Conservation (phyloP, 441 rosid genomes). For the Capsella rubella region DNA sequence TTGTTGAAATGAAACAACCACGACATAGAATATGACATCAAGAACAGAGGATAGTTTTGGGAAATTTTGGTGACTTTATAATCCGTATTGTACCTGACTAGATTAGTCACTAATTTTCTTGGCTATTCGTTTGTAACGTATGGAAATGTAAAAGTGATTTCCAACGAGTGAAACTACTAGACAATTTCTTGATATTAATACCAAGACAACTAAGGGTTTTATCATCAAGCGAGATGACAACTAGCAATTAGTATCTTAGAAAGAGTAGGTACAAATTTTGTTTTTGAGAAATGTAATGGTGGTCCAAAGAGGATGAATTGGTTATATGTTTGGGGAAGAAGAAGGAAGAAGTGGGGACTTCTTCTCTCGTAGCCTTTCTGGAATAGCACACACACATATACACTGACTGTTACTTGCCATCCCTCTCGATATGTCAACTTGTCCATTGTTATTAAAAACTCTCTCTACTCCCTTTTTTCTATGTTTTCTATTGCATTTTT, state of each 20-base stretch:
- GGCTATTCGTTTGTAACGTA: too few species aligned
- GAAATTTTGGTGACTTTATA: background rate
- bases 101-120: background rate
- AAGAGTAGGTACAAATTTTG: background rate
- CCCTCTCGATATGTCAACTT: constrained; percentile 34
- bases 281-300: background rate
- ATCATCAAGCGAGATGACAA: constrained; percentile 18
- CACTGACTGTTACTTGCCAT: constrained; percentile 29
- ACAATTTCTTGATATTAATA: background rate
- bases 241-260: constrained; percentile 6
- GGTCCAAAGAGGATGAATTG: constrained; percentile 33
- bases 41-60: background rate
- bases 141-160: too few species aligned
- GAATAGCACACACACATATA: background rate
- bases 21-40: background rate
- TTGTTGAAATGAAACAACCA: constrained; percentile 29
- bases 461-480: background rate
- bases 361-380: constrained; percentile 31
- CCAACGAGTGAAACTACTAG: background rate
- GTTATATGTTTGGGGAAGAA: constrained; percentile 21
- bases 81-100: background rate
- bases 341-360: constrained; percentile 28
- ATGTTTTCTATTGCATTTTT: background rate
- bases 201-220: background rate
- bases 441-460: constrained; percentile 5